These are phyloP conservation scores for Corylus heterophylla DNA, from an alignment of 306 rosid genomes.

Conservation along the genomic window DNA sequence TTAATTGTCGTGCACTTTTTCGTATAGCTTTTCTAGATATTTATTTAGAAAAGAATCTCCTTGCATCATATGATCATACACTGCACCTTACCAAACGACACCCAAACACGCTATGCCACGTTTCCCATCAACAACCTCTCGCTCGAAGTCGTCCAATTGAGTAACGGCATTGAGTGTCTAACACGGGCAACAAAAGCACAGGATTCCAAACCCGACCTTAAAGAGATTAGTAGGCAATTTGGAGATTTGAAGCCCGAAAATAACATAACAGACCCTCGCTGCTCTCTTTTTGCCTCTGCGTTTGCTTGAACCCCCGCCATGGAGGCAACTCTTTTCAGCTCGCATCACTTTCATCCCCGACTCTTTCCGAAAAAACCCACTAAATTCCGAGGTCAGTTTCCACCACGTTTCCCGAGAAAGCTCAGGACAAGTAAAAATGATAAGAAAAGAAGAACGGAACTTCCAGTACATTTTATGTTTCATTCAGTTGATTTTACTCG, in stretches of 20 bases:
- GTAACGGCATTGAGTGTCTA: no score
- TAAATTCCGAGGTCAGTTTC: slow-evolving; percentile 50
- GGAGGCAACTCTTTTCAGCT: slow-evolving; percentile 67
- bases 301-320: slow-evolving; percentile 42
- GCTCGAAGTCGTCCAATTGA: no score
- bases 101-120: no score
- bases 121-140: no score
- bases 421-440: background rate
- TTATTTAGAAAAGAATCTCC: no score
- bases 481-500: background rate
- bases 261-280: background rate
- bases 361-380: slow-evolving; percentile 25
- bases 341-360: slow-evolving; percentile 39
- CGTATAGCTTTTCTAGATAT: no score
- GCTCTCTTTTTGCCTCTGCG: background rate
- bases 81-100: no score
- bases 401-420: background rate
- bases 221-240: background rate
- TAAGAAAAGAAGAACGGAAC: background rate
- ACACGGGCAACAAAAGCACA: no score
- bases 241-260: background rate
- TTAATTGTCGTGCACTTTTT: no score
- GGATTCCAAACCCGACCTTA: no score
- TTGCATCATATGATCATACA: no score
- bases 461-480: background rate